Conservation (phyloP, 1,284 basidiomycete genomes). For the Cryptococcus floricola region DNA sequence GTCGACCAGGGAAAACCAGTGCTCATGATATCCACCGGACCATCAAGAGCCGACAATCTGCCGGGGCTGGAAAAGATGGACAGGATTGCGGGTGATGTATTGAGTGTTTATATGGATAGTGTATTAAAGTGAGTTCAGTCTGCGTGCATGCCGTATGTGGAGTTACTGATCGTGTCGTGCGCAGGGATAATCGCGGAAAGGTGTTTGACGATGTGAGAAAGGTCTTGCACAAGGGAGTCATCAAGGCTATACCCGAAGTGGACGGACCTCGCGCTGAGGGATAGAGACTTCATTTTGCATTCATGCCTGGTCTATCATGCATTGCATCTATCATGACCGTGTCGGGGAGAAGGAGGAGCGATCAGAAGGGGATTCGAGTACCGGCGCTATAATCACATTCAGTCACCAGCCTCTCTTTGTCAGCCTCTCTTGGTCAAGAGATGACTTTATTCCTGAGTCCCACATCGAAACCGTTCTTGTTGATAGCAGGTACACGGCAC, state of each 20-base stretch:
- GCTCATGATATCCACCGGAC: constrained; percentile 77
- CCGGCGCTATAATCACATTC: too few species aligned
- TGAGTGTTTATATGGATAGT: constrained; percentile 56
- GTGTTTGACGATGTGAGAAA: constrained; percentile 35
- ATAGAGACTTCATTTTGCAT: background rate
- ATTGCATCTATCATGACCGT: too few species aligned
- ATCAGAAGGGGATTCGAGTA: too few species aligned
- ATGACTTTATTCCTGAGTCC: too few species aligned
- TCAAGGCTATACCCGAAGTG: constrained; percentile 36
- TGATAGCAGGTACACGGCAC: too few species aligned
- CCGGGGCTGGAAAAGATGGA: constrained; percentile 71
- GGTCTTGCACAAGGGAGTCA: constrained; percentile 36
- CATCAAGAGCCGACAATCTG: constrained; percentile 75
- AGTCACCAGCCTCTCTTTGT: too few species aligned
- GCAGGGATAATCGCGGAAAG: constrained; percentile 30
- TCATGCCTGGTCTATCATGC: background rate
- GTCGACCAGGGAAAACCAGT: constrained; percentile 69
- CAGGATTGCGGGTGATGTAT: constrained; percentile 62
- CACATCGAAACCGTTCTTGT: too few species aligned
- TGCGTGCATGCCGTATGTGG: background rate
- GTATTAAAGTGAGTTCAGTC: constrained; percentile 31
- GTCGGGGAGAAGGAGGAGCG: too few species aligned
- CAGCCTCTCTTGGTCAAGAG: too few species aligned
- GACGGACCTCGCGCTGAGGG: constrained; percentile 4
- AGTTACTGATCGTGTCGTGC: background rate